These are phyloP conservation scores for Tanozyma kutaoensis DNA, from an alignment of 805 yeast species.

Conservation along the genomic window DNA sequence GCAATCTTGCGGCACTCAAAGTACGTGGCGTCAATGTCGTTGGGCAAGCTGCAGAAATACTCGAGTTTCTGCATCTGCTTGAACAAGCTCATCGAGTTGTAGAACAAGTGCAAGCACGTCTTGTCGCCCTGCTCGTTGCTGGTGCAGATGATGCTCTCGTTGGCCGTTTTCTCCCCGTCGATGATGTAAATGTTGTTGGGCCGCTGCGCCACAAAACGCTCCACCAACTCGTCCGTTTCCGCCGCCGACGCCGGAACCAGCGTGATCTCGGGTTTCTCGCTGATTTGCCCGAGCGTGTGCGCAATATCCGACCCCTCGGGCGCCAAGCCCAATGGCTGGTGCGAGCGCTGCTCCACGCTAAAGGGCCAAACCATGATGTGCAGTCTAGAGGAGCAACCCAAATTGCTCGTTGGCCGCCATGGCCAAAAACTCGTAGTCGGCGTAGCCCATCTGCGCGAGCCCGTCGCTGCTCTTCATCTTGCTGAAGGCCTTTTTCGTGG, in stretches of 20 bases:
- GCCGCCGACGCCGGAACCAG: too few relatives aligned
- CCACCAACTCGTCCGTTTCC: too few relatives aligned
- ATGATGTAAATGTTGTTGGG: too few relatives aligned
- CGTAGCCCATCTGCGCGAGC: slow-evolving; percentile 4
- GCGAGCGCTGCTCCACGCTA: not conserved
- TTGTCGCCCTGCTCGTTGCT: slow-evolving; percentile 29
- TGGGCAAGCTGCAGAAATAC: slow-evolving; percentile 37
- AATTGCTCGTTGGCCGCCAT: slow-evolving; percentile 5
- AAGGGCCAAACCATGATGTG: not conserved
- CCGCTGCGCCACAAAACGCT: too few relatives aligned
- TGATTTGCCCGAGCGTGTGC: slow-evolving; percentile 7
- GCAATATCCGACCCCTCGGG: slow-evolving; percentile 7
- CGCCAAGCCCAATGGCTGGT: slow-evolving; percentile 1
- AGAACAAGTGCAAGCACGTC: slow-evolving; percentile 30
- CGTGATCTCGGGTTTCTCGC: too few relatives aligned
- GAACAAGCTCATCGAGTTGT: slow-evolving; percentile 28
- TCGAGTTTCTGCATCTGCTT: slow-evolving; percentile 35
- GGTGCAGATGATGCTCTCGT: slow-evolving; percentile 33
- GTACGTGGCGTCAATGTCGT: slow-evolving; percentile 34
- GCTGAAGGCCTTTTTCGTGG: slow-evolving; percentile 1
- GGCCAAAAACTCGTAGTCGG: slow-evolving; percentile 5
- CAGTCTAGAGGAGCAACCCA: slow-evolving; percentile 3
- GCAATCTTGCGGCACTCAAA: slow-evolving; percentile 39
- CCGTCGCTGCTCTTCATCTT: slow-evolving; percentile 1
- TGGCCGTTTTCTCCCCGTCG: not conserved